Conservation (phyloP, 2,329 filamentous ascomycete genomes). For the Penicillium sp. region DNA sequence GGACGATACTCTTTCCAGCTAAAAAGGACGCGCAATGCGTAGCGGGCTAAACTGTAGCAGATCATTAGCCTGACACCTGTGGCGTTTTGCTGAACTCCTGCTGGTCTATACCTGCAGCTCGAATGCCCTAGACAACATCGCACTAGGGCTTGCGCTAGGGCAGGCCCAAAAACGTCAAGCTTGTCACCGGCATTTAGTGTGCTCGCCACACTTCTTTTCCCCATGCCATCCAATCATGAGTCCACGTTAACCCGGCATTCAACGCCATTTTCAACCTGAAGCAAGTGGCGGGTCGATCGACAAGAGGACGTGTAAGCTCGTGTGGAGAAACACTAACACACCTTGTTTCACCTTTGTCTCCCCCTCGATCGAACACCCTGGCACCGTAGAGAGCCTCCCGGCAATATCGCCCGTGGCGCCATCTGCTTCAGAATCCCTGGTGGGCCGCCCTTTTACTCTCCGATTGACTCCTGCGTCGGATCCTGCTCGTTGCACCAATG, state of each 20-base stretch:
- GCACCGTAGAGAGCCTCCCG: neutral
- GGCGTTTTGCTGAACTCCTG: slow-evolving; percentile 3
- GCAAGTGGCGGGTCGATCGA: slow-evolving; percentile 14
- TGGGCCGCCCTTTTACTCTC: slow-evolving; percentile 1
- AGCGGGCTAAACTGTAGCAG: slow-evolving; percentile 4
- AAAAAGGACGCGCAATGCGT: slow-evolving; percentile 12
- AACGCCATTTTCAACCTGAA: slow-evolving; percentile 12
- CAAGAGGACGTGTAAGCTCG: slow-evolving; percentile 19
- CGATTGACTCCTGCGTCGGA: slow-evolving; percentile 10
- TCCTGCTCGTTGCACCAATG: slow-evolving; percentile 14
- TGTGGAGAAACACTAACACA: slow-evolving; percentile 1
- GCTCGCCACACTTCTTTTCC: neutral
- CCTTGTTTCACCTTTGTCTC: slow-evolving; percentile 6
- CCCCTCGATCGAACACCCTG: neutral
- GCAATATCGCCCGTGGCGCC: slow-evolving; percentile 1
- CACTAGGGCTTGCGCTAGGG: neutral
- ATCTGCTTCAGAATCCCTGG: slow-evolving; percentile 9
- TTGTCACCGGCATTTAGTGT: neutral
- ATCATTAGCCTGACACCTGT: slow-evolving; percentile 11
- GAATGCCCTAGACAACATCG: neutral
- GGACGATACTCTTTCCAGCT: slow-evolving; percentile 11
- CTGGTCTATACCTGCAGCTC: neutral
- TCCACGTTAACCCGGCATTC: neutral
- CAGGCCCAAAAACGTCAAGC: neutral
- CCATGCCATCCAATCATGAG: slow-evolving; percentile 1